Conservation (phyloP, 139 green algal species). For the Edaphochlamys debaryana region DNA sequence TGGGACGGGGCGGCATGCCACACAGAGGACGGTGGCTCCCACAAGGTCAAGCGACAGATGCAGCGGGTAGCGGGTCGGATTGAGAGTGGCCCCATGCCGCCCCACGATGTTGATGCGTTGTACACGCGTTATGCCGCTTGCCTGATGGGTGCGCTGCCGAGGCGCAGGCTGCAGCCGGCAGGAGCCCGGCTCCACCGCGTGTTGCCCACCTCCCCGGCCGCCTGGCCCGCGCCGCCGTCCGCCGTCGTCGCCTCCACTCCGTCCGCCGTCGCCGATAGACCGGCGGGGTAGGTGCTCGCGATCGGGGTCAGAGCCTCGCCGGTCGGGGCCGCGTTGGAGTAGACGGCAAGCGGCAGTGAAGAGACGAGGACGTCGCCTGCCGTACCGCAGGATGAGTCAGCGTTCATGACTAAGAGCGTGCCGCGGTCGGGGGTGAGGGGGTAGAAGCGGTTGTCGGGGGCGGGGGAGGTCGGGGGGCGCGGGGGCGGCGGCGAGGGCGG, state of each 20-base stretch:
- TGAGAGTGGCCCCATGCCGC: too few species aligned
- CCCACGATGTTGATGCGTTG: too few species aligned
- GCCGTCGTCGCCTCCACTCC: neutral
- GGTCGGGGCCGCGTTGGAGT: neutral
- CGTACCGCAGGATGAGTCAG: conserved; percentile 5
- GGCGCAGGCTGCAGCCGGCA: conserved; percentile 25
- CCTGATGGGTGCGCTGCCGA: too few species aligned
- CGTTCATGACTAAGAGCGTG: conserved; percentile 27
- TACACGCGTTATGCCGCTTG: too few species aligned
- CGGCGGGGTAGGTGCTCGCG: neutral
- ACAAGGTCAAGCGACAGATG: too few species aligned
- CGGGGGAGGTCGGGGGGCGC: neutral
- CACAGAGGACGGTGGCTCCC: too few species aligned
- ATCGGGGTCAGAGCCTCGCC: neutral
- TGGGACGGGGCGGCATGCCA: too few species aligned
- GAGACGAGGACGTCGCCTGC: neutral
- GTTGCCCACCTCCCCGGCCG: too few species aligned
- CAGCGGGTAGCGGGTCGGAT: too few species aligned
- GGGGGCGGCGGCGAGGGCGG: conserved; percentile 13
- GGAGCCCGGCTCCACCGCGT: conserved; percentile 14
- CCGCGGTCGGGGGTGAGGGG: neutral
- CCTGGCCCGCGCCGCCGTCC: neutral
- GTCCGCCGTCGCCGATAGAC: neutral
- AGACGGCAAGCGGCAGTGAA: conserved; percentile 11
- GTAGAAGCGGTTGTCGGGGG: conserved; percentile 23